Evolutionary conservation across 805 yeast genomes (phyloP), one percentile per base, ranked within the genome.

Genomic region (Metschnikowia bowlesiae): DNA sequence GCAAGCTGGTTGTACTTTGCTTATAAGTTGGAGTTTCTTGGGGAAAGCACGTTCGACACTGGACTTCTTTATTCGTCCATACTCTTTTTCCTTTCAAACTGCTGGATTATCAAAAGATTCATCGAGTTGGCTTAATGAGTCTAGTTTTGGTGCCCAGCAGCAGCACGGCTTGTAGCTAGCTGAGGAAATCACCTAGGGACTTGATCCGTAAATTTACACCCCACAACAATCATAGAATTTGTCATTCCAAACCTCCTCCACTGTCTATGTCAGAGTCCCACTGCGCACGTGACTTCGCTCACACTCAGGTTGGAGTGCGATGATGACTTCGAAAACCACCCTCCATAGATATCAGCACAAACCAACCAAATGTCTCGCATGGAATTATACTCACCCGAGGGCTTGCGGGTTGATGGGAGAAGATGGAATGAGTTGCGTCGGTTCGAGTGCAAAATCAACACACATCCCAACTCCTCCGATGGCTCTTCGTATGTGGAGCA

Each of bases 361-460:
- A 28, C 31, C 32, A 39, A 16, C 45, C 9, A 26, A 16, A 82
- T 82, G 85, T 81, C 85, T 39, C 75, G 87, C 49, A 68, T 83
- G 59, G 99, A 94, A 73, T 68, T 94, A 41, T 92, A 88, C 64
- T 91, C 97, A 0, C 97, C 97, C 6, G 98, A 94, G 68, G 99
- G 99, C 4, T 76, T 94, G 43, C 76, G 99, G 56, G 73, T 85
- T 11, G 98, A 94, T 65, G 99, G 99, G 1, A 82, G 99, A 60
- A 78, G 99, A 54, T 90, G 94, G 90, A 89, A 92, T 61, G 99
- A 94, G 66, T 76, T 91, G 40, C 83, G 98, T 45, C 78, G 84
- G 31, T 88, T 94, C 61, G 81, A 81, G 36, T 87, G 96, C 63
- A 79, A 82, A 16, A 82, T 89, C 48, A 89, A 89, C 62, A 90